A percentile compares a stretch with the other conserved stretches of the same genome.
These are phyloP conservation scores for Phaeosphaeriaceae sp. DNA, from an alignment of 2,329 filamentous ascomycete species.

Conservation along the genomic window DNA sequence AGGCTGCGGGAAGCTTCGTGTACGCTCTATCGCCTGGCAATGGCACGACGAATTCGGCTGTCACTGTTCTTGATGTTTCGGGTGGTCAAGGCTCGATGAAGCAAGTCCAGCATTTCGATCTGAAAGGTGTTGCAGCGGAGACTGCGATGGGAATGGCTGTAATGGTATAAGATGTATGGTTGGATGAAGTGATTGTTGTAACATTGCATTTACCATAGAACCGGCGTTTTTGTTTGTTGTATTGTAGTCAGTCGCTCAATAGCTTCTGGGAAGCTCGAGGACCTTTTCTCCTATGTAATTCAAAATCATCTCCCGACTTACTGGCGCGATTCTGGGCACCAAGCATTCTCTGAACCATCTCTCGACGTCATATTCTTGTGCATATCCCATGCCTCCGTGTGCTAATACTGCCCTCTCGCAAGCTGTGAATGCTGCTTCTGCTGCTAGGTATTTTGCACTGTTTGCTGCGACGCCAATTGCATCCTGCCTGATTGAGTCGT, in stretches of 20 bases:
- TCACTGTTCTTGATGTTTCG: slow-evolving; percentile 51
- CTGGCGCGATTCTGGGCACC: slow-evolving; percentile 66
- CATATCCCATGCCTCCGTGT: slow-evolving; percentile 70
- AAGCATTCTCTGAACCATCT: slow-evolving; percentile 66
- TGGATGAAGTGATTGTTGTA: not conserved
- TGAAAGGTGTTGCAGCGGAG: slow-evolving; percentile 29
- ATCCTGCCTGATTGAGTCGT: slow-evolving; percentile 36
- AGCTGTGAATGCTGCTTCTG: slow-evolving; percentile 66
- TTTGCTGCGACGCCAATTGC: slow-evolving; percentile 63
- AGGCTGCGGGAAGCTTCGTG: slow-evolving; percentile 60
- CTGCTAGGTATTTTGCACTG: slow-evolving; percentile 64
- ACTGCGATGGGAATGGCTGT: slow-evolving; percentile 49
- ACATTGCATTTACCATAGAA: not conserved
- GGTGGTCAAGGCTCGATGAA: slow-evolving; percentile 29
- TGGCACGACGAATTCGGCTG: slow-evolving; percentile 45
- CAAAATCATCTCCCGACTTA: slow-evolving; percentile 75
- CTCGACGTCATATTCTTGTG: slow-evolving; percentile 68
- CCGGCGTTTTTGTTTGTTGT: not conserved
- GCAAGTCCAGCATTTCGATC: slow-evolving; percentile 48
- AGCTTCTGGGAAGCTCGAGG: slow-evolving; percentile 71
- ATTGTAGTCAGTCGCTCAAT: slow-evolving; percentile 50
- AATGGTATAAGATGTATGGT: slow-evolving; percentile 13
- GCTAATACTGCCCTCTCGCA: slow-evolving; percentile 64
- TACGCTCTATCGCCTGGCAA: slow-evolving; percentile 66
- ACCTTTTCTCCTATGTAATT: slow-evolving; percentile 76